Evolutionary conservation across 1,139 yeast genomes (phyloP), one percentile per base, ranked within the genome.

Genomic region (Zhuliangozyma parablackwelliae): DNA sequence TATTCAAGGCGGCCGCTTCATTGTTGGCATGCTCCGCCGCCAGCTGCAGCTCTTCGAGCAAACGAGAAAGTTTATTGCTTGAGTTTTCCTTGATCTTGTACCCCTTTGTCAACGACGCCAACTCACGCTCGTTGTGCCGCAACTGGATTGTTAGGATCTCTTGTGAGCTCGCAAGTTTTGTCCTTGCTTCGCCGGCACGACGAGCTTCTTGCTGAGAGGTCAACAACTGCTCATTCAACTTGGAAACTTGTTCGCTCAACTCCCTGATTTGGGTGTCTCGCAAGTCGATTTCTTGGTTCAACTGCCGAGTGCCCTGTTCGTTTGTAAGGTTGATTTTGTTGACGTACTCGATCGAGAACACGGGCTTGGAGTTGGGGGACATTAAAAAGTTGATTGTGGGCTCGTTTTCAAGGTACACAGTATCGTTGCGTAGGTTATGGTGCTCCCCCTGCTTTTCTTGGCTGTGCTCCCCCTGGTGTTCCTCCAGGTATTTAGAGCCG

Each of bases 341-440:
- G n/a, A 66, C 49, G 34, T 64, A 63, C 20, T 55, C 53, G 20
- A 57, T 44, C 1, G 72, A 59, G 36, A 63, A 66, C 2, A 62
- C 55, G 1, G 71, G 70, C 35, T 61, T 64, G 5, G 69, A 63
- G 38, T 61, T 61, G 11, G 68, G 67, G 1, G 69, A 60, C 54
- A 56, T 51, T 25, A 59, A 44, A 37, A 62, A 57, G 43, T 61
- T 60, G 27, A 57, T 54, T 1, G 68, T 61, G 1, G 65, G 63
- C 37, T 62, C 59, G 35, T 53, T 44, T 10, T 43, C 51, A 11
- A 46, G 31, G 32, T 29, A 45, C 16, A 38, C 34, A 39, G 35
- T 31, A 36, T 35, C 28, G 30, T 24, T 27, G 6, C 20, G 29
- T 32, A 23, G 30, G 10, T n/a, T 31, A 29, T 10, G 30, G 10